These are phyloP conservation scores for Pseudogymnoascus sp. DNA, from an alignment of 2,329 filamentous ascomycete genomes.

Conservation along the genomic window DNA sequence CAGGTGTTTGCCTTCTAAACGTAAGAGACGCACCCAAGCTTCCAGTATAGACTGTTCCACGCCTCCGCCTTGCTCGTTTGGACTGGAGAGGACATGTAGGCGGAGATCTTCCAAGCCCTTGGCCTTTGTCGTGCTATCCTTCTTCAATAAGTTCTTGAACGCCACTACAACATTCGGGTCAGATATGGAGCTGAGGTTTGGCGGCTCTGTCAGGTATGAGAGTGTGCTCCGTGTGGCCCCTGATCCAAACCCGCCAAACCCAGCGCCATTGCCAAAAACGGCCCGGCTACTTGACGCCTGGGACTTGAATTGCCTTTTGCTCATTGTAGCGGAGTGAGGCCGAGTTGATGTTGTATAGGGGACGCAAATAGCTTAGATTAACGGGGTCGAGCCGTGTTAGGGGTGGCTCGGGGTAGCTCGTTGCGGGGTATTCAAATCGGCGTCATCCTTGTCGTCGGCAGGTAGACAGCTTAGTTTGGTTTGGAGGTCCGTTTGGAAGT, in stretches of 20 bases:
- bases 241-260: constrained; percentile 24
- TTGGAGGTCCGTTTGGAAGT: neutral
- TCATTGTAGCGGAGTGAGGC: constrained; percentile 19
- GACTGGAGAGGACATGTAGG: constrained; percentile 48
- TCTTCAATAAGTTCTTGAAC: constrained; percentile 91
- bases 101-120: constrained; percentile 85
- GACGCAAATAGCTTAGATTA: neutral
- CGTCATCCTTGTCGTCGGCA: neutral
- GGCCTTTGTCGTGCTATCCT: constrained; percentile 83
- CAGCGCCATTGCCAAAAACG: constrained; percentile 19
- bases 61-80: constrained; percentile 46
- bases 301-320: constrained; percentile 24
- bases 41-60: constrained; percentile 77
- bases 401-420: neutral
- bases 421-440: constrained; percentile 3
- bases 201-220: constrained; percentile 81
- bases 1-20: constrained; percentile 9
- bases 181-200: constrained; percentile 67
- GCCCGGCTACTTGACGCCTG: constrained; percentile 28
- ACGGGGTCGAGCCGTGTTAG: neutral
- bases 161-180: constrained; percentile 76
- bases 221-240: constrained; percentile 43
- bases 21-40: constrained; percentile 62
- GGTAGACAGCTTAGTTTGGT: neutral
- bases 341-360: neutral